Evolutionary conservation across 2,329 filamentous ascomycete genomes (phyloP), one percentile per base, ranked within the genome.

Genomic region (Rachicladosporium sp.): DNA sequence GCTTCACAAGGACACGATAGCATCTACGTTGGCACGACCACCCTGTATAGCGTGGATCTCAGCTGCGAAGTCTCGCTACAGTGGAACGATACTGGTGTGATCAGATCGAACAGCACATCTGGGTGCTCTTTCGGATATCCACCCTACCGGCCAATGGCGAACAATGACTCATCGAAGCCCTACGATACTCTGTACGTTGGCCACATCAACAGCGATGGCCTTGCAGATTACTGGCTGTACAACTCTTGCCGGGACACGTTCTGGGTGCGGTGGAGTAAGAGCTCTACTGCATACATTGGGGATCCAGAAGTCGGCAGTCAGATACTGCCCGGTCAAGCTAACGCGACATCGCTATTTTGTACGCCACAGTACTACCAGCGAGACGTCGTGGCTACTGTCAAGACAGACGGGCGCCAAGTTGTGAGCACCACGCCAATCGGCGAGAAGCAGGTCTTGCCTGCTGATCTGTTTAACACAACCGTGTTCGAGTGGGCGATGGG

Each of bases 311-410:
- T 19, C 27, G 9, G 30, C 38, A 10, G 33, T 35, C 8, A 23
- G 21, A 23, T 23, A 23, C 21, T 23, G 21, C 21, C 21, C 21
- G 21, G 21, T 4, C 21, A 23, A 6, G 21, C 21, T 23, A 23
- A 21, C 7, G 6, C 61, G 0, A 66, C 62, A 0, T 59, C 60
- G 0, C 13, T 66, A 0, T 73, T 64, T 35, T 73, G 70, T 35
- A 51, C 64, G 13, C 43, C 68, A 0, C 46, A 29, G 0, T 77
- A 75, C 40, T 66, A 61, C 36, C 55, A 60, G n/a, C 68, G 73
- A 31, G 9, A 55, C 0, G 68, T 71, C 0, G 49, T 53, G 0
- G 65, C 67, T 0, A 67, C 59, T 0, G 56, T 76, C 1, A 44
- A 51, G 4, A 40, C 47, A 4, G 51, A 53, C 0, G 39, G 42